Evolutionary conservation across 2,329 filamentous ascomycete species (phyloP).

Genomic region (Neofusicoccum ribis): DNA sequence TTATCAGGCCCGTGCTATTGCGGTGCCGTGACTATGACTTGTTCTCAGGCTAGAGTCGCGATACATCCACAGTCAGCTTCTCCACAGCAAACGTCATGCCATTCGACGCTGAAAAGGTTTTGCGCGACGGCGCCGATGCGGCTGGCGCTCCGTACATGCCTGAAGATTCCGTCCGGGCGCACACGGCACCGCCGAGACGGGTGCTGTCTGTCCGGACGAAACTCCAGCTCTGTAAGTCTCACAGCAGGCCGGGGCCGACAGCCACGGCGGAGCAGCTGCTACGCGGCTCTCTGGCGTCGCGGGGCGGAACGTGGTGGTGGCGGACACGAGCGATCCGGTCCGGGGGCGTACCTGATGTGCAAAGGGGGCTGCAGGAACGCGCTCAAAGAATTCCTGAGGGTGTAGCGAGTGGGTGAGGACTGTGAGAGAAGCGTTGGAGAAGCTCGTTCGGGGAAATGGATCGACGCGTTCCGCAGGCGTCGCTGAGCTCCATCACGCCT

Average conservation of each 20-base stretch:
- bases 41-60: constrained; percentile 13
- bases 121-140: not conserved
- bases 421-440: constrained; percentile 8
- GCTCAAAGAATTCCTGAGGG: not conserved
- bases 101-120: not conserved
- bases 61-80: constrained; percentile 6
- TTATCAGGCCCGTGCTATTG: constrained; percentile 2
- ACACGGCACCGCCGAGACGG: not conserved
- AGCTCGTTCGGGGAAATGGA: constrained; percentile 7
- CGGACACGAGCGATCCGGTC: not conserved
- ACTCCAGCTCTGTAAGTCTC: not conserved
- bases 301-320: not conserved
- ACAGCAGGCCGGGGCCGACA: not conserved
- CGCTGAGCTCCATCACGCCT: not conserved
- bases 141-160: not conserved
- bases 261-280: not conserved
- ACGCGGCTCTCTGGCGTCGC: not conserved
- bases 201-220: not conserved
- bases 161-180: not conserved
- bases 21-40: constrained; percentile 6
- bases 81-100: constrained; percentile 9
- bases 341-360: constrained; percentile 1
- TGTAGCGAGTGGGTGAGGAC: not conserved
- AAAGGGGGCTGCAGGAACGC: not conserved
- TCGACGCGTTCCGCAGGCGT: not conserved